Percentiles rank a stretch among this genome's conserved stretches.
Conservation (phyloP, 1,139 yeast species). For the Lodderomyces orthopsilosis region DNA sequence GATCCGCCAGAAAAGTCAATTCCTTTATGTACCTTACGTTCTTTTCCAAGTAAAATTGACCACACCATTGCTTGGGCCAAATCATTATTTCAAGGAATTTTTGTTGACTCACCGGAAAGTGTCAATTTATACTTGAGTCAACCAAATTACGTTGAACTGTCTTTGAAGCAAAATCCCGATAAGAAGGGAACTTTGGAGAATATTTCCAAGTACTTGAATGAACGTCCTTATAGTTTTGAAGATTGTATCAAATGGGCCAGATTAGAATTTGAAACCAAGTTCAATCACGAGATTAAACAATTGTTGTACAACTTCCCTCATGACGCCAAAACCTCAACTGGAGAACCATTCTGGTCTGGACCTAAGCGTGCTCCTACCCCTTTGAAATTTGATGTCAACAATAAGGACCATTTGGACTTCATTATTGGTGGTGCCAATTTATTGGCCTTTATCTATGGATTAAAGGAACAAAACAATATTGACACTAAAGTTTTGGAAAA, state of each 20-base stretch:
- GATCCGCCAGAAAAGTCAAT: constrained; percentile 98
- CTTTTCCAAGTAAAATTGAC: constrained; percentile 96
- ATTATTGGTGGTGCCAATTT: constrained; percentile 87
- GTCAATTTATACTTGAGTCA: constrained; percentile 88
- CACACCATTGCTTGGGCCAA: constrained; percentile 99
- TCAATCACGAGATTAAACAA: constrained; percentile 82
- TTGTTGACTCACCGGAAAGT: constrained; percentile 86
- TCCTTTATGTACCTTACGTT: constrained; percentile 93
- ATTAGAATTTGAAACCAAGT: constrained; percentile 79
- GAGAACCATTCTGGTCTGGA: constrained; percentile 97
- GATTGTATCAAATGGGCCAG: constrained; percentile 97
- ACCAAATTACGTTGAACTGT: constrained; percentile 88
- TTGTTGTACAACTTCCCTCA: constrained; percentile 89
- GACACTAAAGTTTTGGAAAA: constrained; percentile 53
- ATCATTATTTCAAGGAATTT: constrained; percentile 90
- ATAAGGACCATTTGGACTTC: constrained; percentile 77
- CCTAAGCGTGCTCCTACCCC: constrained; percentile 96
- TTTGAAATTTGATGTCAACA: constrained; percentile 67
- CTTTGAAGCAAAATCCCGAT: constrained; percentile 88
- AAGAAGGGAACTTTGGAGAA: constrained; percentile 83
- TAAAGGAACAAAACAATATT: constrained; percentile 49
- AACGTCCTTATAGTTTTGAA: constrained; percentile 86
- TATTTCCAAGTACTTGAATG: constrained; percentile 65
- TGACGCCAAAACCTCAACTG: constrained; percentile 86
- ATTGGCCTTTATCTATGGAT: constrained; percentile 86